Evolutionary conservation across 2,329 filamentous ascomycete genomes (phyloP).

Genomic region (Diaporthe destruens): DNA sequence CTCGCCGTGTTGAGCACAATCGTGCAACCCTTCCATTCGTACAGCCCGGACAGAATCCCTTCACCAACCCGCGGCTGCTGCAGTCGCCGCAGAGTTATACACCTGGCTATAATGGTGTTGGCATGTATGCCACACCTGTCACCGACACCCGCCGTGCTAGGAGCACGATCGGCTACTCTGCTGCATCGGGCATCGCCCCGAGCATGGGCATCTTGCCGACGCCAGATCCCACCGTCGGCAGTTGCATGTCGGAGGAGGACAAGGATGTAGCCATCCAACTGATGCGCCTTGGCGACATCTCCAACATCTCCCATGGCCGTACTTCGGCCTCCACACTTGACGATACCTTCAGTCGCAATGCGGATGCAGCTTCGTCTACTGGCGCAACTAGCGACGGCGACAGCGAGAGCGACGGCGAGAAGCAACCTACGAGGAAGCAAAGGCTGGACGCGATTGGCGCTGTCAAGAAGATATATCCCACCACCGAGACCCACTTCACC

Average conservation of each 20-base stretch:
- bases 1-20: slow-evolving; percentile 81
- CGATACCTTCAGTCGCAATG: slow-evolving; percentile 91
- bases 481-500: slow-evolving; percentile 66
- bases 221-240: slow-evolving; percentile 96
- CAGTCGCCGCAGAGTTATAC: slow-evolving; percentile 86
- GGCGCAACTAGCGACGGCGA: slow-evolving; percentile 86
- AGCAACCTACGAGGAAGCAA: slow-evolving; percentile 70
- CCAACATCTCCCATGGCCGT: slow-evolving; percentile 91
- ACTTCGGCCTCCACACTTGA: slow-evolving; percentile 94
- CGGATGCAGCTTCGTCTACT: slow-evolving; percentile 86
- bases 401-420: slow-evolving; percentile 74
- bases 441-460: slow-evolving; percentile 62
- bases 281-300: slow-evolving; percentile 94
- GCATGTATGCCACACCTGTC: slow-evolving; percentile 72
- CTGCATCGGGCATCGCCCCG: slow-evolving; percentile 53
- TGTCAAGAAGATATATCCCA: slow-evolving; percentile 63
- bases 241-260: slow-evolving; percentile 95
- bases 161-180: slow-evolving; percentile 69
- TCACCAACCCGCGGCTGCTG: slow-evolving; percentile 80
- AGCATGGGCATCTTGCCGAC: slow-evolving; percentile 81
- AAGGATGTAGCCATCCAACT: slow-evolving; percentile 95
- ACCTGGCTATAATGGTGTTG: slow-evolving; percentile 65
- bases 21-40: slow-evolving; percentile 81
- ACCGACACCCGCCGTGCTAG: slow-evolving; percentile 75
- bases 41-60: slow-evolving; percentile 81